phyloP scores from a whole-genome alignment of 2,329 filamentous ascomycete species.

The Trichoderma arundinaceum region DNA sequence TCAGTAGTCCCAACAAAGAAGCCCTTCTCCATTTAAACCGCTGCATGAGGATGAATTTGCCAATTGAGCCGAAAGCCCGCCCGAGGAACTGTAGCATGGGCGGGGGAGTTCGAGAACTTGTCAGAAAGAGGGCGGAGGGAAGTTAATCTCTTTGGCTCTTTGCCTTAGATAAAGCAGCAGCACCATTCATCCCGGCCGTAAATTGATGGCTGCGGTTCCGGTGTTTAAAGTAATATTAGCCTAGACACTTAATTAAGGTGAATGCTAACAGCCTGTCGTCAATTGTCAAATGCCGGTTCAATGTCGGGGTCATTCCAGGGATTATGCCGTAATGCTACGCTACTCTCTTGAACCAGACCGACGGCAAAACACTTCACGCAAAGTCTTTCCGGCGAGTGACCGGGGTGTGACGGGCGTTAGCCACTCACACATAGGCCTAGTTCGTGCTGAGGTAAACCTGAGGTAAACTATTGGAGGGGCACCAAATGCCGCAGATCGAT shows the following conservation, averaged over 20 bases:
- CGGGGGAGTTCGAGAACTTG: not conserved
- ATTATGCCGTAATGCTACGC: slow-evolving; percentile 13
- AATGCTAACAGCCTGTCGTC: not conserved
- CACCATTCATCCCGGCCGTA: not conserved
- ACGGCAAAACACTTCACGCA: slow-evolving; percentile 16
- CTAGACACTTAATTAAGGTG: slow-evolving; percentile 8
- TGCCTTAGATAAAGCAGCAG: too few species aligned
- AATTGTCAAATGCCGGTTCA: slow-evolving; percentile 22
- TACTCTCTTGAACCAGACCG: not conserved
- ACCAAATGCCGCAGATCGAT: slow-evolving; percentile 29
- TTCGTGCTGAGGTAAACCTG: not conserved
- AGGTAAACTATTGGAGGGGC: slow-evolving; percentile 2
- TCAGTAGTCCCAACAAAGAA: slow-evolving; percentile 13
- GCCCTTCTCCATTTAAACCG: slow-evolving; percentile 2
- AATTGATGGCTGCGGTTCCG: not conserved
- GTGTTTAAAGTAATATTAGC: slow-evolving; percentile 14
- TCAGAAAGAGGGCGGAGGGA: not conserved
- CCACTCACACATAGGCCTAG: not conserved
- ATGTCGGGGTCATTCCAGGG: not conserved
- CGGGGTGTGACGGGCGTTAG: not conserved
- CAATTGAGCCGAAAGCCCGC: slow-evolving; percentile 26
- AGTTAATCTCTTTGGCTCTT: not conserved
- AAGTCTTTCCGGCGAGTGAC: slow-evolving; percentile 13
- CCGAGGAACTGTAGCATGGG: not conserved
- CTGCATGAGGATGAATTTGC: not conserved